phyloP scores from a whole-genome alignment of 805 yeast species.

The Starmerella davenportii region DNA sequence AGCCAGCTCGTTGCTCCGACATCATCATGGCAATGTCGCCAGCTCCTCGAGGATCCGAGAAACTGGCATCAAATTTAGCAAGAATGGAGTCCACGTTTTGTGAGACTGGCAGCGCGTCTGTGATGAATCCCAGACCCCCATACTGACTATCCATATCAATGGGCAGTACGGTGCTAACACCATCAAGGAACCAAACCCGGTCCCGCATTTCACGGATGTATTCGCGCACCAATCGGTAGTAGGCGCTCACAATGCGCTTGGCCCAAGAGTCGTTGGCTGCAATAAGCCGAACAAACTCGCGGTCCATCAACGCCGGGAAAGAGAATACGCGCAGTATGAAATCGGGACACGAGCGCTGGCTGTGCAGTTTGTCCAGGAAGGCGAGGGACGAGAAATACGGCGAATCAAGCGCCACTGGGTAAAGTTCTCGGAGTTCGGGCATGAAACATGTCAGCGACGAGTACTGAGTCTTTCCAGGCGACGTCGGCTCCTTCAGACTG shows the following conservation, averaged over 20 bases:
- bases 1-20: too few species aligned
- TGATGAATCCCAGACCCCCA: conserved; percentile 34
- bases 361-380: conserved; percentile 56
- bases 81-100: conserved; percentile 17
- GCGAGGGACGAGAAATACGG: conserved; percentile 81
- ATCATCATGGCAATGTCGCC: too few species aligned
- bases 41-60: conserved; percentile 11
- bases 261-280: conserved; percentile 77
- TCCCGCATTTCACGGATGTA: conserved; percentile 79
- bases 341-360: conserved; percentile 69
- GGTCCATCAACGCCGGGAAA: conserved; percentile 81
- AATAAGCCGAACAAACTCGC: conserved; percentile 52
- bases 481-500: conserved; percentile 1
- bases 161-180: conserved; percentile 73
- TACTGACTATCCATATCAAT: conserved; percentile 73
- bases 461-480: conserved; percentile 9
- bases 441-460: conserved; percentile 47
- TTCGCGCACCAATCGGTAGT: conserved; percentile 61
- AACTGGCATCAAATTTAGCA: conserved; percentile 17
- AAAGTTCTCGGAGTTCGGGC: conserved; percentile 63
- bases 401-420: conserved; percentile 66
- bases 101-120: conserved; percentile 28
- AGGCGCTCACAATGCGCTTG: conserved; percentile 77
- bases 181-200: conserved; percentile 84
- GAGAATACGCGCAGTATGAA: conserved; percentile 77